Base-by-base conservation (phyloP, 192 early-diverging fungal species). In the Obelidium mucronatum region DNA sequence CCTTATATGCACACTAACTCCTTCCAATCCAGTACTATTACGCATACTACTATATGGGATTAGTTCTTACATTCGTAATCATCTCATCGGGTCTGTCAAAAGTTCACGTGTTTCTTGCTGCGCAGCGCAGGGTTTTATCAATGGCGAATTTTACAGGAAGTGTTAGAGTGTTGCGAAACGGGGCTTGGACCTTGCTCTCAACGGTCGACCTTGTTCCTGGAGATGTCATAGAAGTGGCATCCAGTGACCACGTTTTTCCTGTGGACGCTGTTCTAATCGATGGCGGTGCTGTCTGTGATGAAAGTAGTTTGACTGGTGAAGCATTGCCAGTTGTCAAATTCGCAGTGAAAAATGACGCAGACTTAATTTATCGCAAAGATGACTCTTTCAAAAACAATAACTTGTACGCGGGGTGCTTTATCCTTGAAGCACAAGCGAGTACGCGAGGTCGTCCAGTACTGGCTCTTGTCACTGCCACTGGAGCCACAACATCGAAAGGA, bases 271-370 rank as follows among this genome's bases (percentile, higher is more conserved):
- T 91, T 2, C 81, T 94, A 33, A 66, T 94, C 3, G 74, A 81
- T 30, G 93, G 93, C 42, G 88, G 90, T 37, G 87, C 87, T 0
- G 91, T 94, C 24, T 89, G 90, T 28, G 91, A 94, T 79, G 93
- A 94, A 67, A 86, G 85, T 48, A 86, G 88, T 26, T 80, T 94
- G 52, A 94, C 92, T 0, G 93, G 83, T 39, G 93, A 94, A 84
- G 92, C 93, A 3, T 85, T 91, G 72, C 93, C 93, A 1, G 88
- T 94, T 53, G 87, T 91, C 65, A 94, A 94, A 78, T 86, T 93
- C 59, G 75, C 92, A 19, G 80, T 92, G 31, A 86, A 86, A 60
- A 70, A 83, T 65, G 90, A 92, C 80, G 85, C 19, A 44, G 28
- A 77, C 40, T 66, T 74, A 3, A 42, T 56, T 1, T 81, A 68